These are phyloP conservation scores for Pezicula radicicola DNA, from an alignment of 2,329 filamentous ascomycete species.

Conservation along the genomic window DNA sequence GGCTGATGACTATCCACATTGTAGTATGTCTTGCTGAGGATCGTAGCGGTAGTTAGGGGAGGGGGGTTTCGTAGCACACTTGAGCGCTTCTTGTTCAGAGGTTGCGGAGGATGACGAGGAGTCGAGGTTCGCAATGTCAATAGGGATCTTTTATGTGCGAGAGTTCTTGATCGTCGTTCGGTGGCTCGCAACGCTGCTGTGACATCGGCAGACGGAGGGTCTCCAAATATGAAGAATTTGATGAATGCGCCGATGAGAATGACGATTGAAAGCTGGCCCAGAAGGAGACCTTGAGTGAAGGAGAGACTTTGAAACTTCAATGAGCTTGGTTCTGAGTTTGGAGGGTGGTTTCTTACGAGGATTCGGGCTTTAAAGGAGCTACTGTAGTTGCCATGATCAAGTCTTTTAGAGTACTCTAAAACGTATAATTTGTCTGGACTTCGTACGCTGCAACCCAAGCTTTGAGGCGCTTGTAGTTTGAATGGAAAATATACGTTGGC, in stretches of 20 bases:
- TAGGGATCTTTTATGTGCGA: conserved; percentile 73
- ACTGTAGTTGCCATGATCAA: conserved; percentile 13
- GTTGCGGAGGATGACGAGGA: conserved; percentile 32
- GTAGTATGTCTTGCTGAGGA: conserved; percentile 96
- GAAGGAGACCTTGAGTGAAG: conserved; percentile 89
- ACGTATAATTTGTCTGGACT: background rate
- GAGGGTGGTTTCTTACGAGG: conserved; percentile 33
- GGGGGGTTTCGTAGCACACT: conserved; percentile 71
- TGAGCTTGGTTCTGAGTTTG: conserved; percentile 2
- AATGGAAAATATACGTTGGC: too few relatives aligned
- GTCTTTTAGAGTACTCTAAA: background rate
- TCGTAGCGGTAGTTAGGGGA: conserved; percentile 84
- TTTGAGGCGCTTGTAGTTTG: too few relatives aligned
- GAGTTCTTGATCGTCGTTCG: conserved; percentile 68
- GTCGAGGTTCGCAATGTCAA: conserved; percentile 53
- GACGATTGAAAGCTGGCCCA: conserved; percentile 91
- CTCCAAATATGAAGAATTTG: conserved; percentile 99
- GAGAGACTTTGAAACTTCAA: conserved; percentile 57
- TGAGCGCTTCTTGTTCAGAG: conserved; percentile 62
- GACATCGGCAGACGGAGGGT: conserved; percentile 79
- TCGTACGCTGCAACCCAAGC: too few relatives aligned
- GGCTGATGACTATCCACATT: conserved; percentile 94
- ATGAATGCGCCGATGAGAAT: conserved; percentile 92
- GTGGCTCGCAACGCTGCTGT: conserved; percentile 74
- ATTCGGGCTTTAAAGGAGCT: conserved; percentile 27